Evolutionary conservation across 768 basidiomycete species (phyloP).

Genomic region (Lanmaoa pseudosensibilis): DNA sequence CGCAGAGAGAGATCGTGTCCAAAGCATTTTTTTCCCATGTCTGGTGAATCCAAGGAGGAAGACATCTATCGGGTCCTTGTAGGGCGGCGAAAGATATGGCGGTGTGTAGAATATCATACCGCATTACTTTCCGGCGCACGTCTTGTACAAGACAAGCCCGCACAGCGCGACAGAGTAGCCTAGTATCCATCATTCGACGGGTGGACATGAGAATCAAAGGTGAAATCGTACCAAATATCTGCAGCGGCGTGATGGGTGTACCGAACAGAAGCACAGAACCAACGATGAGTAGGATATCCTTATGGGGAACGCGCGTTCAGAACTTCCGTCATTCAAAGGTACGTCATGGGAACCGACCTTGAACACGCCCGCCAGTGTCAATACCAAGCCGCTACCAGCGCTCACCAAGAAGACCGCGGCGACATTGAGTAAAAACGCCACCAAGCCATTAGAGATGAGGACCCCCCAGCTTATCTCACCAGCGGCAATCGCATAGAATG

Average conservation of each 20-base stretch:
- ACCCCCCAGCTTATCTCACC: conserved; percentile 63
- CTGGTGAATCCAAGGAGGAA: background rate
- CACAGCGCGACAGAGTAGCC: conserved; percentile 87
- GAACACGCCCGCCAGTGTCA: conserved; percentile 93
- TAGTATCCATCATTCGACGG: conserved; percentile 24
- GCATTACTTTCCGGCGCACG: conserved; percentile 57
- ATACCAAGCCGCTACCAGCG: conserved; percentile 80
- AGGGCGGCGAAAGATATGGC: background rate
- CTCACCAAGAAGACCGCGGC: conserved; percentile 94
- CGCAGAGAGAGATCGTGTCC: background rate
- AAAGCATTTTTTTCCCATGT: background rate
- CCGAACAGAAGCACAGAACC: conserved; percentile 89
- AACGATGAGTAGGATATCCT: conserved; percentile 91
- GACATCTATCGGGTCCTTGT: background rate
- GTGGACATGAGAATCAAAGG: background rate
- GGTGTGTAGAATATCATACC: background rate
- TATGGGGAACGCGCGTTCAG: conserved; percentile 28
- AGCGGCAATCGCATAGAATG: conserved; percentile 66
- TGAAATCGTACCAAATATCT: conserved; percentile 66
- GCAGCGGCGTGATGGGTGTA: conserved; percentile 74
- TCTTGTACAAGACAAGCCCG: conserved; percentile 86
- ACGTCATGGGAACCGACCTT: conserved; percentile 51
- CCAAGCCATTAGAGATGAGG: conserved; percentile 77
- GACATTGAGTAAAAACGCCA: conserved; percentile 88
- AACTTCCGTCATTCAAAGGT: background rate